phyloP scores from a whole-genome alignment of 2,329 filamentous ascomycete species.

The Trichoderma hamatum region DNA sequence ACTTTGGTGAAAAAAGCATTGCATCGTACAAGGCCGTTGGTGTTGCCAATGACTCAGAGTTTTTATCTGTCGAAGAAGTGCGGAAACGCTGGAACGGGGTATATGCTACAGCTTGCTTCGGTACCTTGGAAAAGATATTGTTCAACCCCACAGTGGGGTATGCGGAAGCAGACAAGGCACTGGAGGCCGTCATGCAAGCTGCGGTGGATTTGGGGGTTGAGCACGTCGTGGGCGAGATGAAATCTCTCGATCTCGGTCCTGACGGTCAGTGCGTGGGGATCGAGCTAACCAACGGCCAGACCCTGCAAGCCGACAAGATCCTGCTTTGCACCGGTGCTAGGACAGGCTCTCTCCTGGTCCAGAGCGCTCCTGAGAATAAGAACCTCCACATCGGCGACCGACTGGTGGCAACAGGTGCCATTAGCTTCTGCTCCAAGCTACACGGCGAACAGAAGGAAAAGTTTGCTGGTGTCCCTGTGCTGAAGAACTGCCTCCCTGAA shows the following conservation, averaged over 20 bases:
- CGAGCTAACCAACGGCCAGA: constrained; percentile 48
- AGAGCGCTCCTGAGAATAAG: constrained; percentile 52
- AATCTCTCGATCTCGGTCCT: constrained; percentile 50
- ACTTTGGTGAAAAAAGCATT: constrained; percentile 51
- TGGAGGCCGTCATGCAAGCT: constrained; percentile 57
- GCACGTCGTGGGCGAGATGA: constrained; percentile 56
- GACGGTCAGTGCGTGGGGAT: constrained; percentile 54
- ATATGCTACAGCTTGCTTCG: constrained; percentile 61
- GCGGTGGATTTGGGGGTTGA: constrained; percentile 57
- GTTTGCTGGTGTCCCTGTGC: constrained; percentile 56
- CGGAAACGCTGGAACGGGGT: constrained; percentile 58
- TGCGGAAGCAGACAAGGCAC: constrained; percentile 60
- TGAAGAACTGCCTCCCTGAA: constrained; percentile 49
- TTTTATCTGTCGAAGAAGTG: constrained; percentile 54
- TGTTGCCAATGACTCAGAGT: constrained; percentile 45
- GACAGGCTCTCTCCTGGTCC: constrained; percentile 57
- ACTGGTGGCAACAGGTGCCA: constrained; percentile 59
- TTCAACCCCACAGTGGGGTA: constrained; percentile 63
- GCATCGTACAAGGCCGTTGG: constrained; percentile 42
- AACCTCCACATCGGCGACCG: constrained; percentile 57
- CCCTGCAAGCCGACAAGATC: constrained; percentile 55
- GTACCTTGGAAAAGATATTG: constrained; percentile 56
- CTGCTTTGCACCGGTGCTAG: constrained; percentile 60
- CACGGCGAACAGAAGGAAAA: constrained; percentile 49
- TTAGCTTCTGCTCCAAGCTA: constrained; percentile 47